Evolutionary conservation across 768 basidiomycete species (phyloP).

Genomic region (Fibroporia radiculosa): DNA sequence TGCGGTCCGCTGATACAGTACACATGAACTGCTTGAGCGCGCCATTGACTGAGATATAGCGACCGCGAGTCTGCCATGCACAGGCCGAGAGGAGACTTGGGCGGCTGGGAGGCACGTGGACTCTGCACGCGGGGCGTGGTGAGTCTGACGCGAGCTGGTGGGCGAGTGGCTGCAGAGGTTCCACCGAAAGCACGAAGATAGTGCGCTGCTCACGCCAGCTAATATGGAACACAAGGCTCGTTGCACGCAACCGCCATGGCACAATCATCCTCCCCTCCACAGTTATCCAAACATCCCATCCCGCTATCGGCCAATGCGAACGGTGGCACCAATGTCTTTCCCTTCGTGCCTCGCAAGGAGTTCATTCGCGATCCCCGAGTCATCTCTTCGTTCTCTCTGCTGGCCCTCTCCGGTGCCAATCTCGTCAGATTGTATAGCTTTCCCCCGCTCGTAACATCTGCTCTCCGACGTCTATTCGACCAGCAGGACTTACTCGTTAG

Average conservation of each 20-base stretch:
- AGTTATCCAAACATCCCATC: conserved; percentile 11
- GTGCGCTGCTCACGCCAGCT: neutral
- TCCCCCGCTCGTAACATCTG: conserved; percentile 39
- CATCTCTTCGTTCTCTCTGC: conserved; percentile 55
- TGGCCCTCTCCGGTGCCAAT: conserved; percentile 59
- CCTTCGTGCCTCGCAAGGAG: conserved; percentile 64
- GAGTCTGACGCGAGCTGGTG: neutral
- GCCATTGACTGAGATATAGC: no score
- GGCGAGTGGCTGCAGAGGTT: neutral
- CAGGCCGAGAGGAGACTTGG: neutral
- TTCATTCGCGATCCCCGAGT: conserved; percentile 55
- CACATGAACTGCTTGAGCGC: no score
- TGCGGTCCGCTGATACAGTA: no score
- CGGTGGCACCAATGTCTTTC: conserved; percentile 32
- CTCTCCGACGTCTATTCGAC: conserved; percentile 52
- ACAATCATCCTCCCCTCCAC: conserved; percentile 13
- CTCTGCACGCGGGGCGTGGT: neutral
- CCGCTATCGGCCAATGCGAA: conserved; percentile 7
- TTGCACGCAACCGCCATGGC: conserved; percentile 17
- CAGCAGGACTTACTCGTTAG: conserved; percentile 32
- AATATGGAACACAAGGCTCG: conserved; percentile 4
- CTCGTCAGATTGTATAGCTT: conserved; percentile 68
- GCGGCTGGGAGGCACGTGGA: neutral
- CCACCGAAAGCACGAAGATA: conserved; percentile 1
- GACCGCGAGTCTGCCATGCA: neutral